Evolutionary conservation across 2,329 filamentous ascomycete genomes (phyloP), one percentile per base, ranked within the genome.

Genomic region (Curvularia sp.): DNA sequence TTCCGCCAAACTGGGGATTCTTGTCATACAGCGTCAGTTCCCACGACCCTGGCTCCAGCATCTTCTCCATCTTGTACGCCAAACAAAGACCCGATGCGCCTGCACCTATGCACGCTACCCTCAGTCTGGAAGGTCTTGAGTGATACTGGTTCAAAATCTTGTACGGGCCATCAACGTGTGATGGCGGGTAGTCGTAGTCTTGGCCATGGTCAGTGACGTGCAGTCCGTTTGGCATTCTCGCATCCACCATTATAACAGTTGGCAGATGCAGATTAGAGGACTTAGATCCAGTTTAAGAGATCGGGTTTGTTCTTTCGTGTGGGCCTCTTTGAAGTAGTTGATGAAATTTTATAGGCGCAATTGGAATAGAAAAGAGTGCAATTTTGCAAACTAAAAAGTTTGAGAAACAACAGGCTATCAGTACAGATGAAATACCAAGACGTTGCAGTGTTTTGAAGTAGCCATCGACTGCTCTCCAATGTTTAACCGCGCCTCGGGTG

Each of bases 1-100:
- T 74, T 39, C 71, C 71, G 12, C 70, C 71, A 49, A 74, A 71
- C 30, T 66, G 64, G 4, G 67, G 58, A 30, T 74, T 74, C 63
- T 74, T 74, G 58, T 75, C 72, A 46, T 59, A 73, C 5, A 73
- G 61, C 5, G 66, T 72, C 56, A 74, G 53, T 52, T 74, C 70
- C 66, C 66, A 74, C 1, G 70, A 68, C 4, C 68, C 70, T 12
- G 69, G 67, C 33, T 59, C 58, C 20, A 75, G 57, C 69, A 73
- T 71, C 61, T 61, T 68, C 56, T 73, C 69, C 71, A 75, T 75
- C 58, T 75, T 75, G 64, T 74, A 75, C 15, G 71, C 71, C 28
- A 74, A 39, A 47, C 70, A 74, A 9, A 74, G 64, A 31, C 72
- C 71, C 5, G 71, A 73, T 13, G 72, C 71, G 6, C 72, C 71